Percentiles rank a stretch among this genome's conserved stretches.
Evolutionary conservation across 148 eudicot genomes (phyloP).

Genomic region (Drosera capensis): DNA sequence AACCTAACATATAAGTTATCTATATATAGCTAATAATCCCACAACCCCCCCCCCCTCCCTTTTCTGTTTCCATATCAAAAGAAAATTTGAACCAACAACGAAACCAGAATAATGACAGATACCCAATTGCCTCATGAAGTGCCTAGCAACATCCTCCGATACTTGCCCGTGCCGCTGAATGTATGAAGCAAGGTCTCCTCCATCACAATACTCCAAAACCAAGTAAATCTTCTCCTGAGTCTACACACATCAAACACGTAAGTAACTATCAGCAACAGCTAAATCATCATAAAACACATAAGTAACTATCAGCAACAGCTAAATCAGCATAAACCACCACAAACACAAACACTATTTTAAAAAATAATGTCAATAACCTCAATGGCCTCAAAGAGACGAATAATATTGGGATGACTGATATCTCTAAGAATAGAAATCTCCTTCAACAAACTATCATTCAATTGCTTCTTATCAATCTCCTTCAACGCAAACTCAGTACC

Average conservation of each 20-base stretch:
- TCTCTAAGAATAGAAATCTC: conserved; percentile 36
- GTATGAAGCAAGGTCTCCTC: conserved; percentile 41
- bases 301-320: neutral
- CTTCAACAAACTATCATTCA: conserved; percentile 32
- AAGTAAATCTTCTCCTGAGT: conserved; percentile 31
- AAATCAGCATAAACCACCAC: neutral
- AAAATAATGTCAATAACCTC: conserved; percentile 15
- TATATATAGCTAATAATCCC: neutral
- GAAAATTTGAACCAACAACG: neutral
- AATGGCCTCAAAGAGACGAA: conserved; percentile 35
- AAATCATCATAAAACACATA: neutral
- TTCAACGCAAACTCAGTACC: conserved; percentile 35
- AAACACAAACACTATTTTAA: neutral
- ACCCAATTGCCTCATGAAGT: conserved; percentile 46
- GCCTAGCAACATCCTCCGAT: conserved; percentile 34
- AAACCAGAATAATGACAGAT: neutral
- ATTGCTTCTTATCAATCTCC: conserved; percentile 44
- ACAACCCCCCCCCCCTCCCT: too few relatives aligned
- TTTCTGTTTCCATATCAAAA: conserved; percentile 1
- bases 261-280: neutral
- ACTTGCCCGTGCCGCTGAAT: conserved; percentile 37
- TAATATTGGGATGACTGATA: conserved; percentile 33
- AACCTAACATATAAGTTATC: neutral
- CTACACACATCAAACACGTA: too few relatives aligned
- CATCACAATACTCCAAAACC: conserved; percentile 45